Evolutionary conservation across 495 filamentous ascomycete species (phyloP).

Genomic region (Aspergillus kassunensis): DNA sequence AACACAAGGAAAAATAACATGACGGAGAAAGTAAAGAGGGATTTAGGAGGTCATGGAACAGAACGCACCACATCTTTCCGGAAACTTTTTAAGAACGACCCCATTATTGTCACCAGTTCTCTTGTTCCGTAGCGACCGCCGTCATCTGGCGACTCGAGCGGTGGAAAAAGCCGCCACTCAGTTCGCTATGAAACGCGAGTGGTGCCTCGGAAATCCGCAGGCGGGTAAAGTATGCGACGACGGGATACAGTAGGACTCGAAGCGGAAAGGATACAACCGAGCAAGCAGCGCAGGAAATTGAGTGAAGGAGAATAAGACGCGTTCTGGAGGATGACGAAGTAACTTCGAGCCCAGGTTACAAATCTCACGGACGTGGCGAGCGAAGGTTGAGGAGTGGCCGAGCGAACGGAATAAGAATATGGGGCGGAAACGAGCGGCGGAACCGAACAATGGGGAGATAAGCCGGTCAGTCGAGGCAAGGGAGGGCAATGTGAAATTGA

Average conservation of each 20-base stretch:
- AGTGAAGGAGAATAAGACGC: not conserved
- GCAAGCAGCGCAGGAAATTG: constrained; percentile 1
- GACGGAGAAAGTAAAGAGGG: not conserved
- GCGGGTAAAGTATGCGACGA: constrained; percentile 14
- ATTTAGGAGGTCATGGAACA: not conserved
- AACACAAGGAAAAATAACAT: no score
- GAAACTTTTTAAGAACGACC: constrained; percentile 40
- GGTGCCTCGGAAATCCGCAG: constrained; percentile 11
- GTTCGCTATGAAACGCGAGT: constrained; percentile 11
- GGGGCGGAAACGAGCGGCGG: constrained; percentile 26
- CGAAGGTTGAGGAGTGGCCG: constrained; percentile 7
- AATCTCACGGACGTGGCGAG: constrained; percentile 7
- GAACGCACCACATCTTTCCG: constrained; percentile 41
- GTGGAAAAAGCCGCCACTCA: constrained; percentile 17
- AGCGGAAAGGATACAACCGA: not conserved
- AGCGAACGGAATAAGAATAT: constrained; percentile 19
- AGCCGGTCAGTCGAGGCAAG: constrained; percentile 6
- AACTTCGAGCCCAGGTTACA: not conserved
- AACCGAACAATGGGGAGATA: constrained; percentile 18
- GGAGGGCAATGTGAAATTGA: constrained; percentile 3
- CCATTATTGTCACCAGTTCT: constrained; percentile 36
- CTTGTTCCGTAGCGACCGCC: constrained; percentile 23
- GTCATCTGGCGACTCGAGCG: constrained; percentile 30
- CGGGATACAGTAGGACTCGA: not conserved
- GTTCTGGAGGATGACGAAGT: constrained; percentile 11